These are phyloP conservation scores for Metahyphopichia silvanorum DNA, from an alignment of 805 yeast genomes.

Conservation along the genomic window DNA sequence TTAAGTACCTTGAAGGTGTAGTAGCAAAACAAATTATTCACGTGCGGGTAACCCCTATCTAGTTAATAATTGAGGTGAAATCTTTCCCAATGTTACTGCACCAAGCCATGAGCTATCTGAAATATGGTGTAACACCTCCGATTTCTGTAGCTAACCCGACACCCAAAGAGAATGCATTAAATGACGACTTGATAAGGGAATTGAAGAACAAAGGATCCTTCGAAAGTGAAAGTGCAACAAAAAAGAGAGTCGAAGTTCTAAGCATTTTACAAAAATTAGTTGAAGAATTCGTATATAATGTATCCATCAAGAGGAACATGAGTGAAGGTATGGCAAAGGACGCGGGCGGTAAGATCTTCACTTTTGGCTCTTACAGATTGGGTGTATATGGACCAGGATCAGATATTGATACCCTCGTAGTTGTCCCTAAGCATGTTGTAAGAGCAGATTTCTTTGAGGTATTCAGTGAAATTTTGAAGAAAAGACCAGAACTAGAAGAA, in stretches of 20 bases:
- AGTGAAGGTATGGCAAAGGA: constrained; percentile 96
- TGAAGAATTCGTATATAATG: constrained; percentile 78
- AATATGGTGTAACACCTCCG: constrained; percentile 75
- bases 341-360: constrained; percentile 97
- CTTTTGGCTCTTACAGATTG: constrained; percentile 89
- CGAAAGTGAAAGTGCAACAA: constrained; percentile 82
- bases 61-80: constrained; percentile 1
- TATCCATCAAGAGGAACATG: constrained; percentile 82
- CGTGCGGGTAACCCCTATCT: no score
- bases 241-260: constrained; percentile 73
- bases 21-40: no score
- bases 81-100: background rate
- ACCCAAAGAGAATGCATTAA: constrained; percentile 69
- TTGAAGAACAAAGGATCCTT: constrained; percentile 82
- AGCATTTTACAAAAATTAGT: constrained; percentile 67
- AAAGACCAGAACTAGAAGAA: constrained; percentile 82
- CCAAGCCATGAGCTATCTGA: constrained; percentile 15
- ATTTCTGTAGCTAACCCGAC: constrained; percentile 85
- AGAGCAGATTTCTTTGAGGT: constrained; percentile 87
- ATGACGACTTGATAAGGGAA: constrained; percentile 75
- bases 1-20: no score
- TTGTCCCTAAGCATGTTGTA: constrained; percentile 92
- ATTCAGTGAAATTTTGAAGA: constrained; percentile 65
- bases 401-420: constrained; percentile 95
- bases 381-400: constrained; percentile 99